phyloP scores from a whole-genome alignment of 2,329 filamentous ascomycete species.

The Calonectria pauciramosa region DNA sequence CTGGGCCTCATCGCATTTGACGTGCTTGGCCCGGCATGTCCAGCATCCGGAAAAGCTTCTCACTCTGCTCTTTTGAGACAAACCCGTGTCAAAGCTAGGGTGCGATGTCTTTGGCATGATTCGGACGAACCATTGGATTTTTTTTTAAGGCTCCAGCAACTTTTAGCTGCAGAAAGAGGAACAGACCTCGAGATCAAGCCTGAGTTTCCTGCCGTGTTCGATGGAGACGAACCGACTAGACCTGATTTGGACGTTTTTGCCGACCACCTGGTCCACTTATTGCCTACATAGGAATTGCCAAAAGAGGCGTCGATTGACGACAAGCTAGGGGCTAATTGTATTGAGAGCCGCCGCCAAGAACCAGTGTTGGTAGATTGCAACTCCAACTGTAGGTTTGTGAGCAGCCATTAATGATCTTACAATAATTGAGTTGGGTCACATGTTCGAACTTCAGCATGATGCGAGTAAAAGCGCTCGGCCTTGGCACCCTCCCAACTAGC shows the following conservation, averaged over 20 bases:
- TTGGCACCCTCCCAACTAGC: background rate
- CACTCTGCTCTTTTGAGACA: constrained; percentile 31
- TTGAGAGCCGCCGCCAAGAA: background rate
- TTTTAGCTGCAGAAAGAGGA: too few species aligned
- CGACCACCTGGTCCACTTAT: background rate
- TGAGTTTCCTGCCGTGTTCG: background rate
- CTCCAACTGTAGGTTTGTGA: background rate
- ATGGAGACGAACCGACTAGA: background rate
- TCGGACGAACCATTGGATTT: background rate
- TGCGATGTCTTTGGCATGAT: constrained; percentile 25
- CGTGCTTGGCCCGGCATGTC: constrained; percentile 43
- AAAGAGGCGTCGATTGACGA: background rate
- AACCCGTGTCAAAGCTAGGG: constrained; percentile 15
- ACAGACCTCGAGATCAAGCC: background rate
- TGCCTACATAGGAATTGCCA: background rate
- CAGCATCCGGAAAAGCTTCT: constrained; percentile 45
- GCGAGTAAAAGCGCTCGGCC: background rate
- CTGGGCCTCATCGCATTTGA: constrained; percentile 46
- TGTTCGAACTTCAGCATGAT: background rate
- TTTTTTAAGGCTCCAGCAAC: too few species aligned
- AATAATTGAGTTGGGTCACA: background rate
- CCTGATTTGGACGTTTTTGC: background rate
- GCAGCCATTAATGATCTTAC: background rate
- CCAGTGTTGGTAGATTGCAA: background rate
- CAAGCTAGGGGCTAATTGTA: background rate